A percentile compares a stretch with the other conserved stretches of the same genome.
Conservation (phyloP, 1,284 basidiomycete species). For the Leccinum proximum region DNA sequence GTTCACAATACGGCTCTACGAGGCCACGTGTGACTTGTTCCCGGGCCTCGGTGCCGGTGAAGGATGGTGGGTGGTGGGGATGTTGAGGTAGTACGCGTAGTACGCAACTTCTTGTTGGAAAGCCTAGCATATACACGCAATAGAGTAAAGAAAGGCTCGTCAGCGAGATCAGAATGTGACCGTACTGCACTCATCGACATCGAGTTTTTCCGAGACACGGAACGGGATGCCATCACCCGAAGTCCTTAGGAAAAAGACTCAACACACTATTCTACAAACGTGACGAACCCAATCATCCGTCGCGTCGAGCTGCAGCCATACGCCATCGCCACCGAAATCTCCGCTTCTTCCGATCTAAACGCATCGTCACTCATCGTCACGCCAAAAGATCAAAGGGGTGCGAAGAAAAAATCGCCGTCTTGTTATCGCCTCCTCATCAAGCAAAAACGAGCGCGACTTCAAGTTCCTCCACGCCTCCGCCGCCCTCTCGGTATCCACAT, state of each 20-base stretch:
- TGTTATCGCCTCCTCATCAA: slow-evolving; percentile 51
- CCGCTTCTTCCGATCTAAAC: slow-evolving; percentile 70
- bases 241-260: not conserved
- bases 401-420: slow-evolving; percentile 45
- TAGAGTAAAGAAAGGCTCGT: slow-evolving; percentile 5
- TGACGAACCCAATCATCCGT: slow-evolving; percentile 93
- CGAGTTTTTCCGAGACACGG: slow-evolving; percentile 20
- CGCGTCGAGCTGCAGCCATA: slow-evolving; percentile 96
- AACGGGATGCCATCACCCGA: slow-evolving; percentile 5
- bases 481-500: slow-evolving; percentile 55
- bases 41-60: slow-evolving; percentile 53
- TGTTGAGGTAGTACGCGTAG: slow-evolving; percentile 83
- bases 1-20: slow-evolving; percentile 91
- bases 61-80: slow-evolving; percentile 85
- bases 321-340: slow-evolving; percentile 72
- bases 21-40: slow-evolving; percentile 81
- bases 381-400: slow-evolving; percentile 19
- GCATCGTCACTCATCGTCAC: slow-evolving; percentile 6
- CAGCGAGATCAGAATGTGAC: slow-evolving; percentile 12
- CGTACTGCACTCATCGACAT: slow-evolving; percentile 15
- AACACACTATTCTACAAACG: slow-evolving; percentile 89
- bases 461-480: slow-evolving; percentile 86
- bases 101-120: slow-evolving; percentile 93
- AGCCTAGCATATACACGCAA: slow-evolving; percentile 50
- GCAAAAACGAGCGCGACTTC: slow-evolving; percentile 67